Percentiles rank a stretch among this genome's conserved stretches.
These are phyloP conservation scores for Quercus cerris DNA, from an alignment of 306 rosid genomes.

Conservation along the genomic window DNA sequence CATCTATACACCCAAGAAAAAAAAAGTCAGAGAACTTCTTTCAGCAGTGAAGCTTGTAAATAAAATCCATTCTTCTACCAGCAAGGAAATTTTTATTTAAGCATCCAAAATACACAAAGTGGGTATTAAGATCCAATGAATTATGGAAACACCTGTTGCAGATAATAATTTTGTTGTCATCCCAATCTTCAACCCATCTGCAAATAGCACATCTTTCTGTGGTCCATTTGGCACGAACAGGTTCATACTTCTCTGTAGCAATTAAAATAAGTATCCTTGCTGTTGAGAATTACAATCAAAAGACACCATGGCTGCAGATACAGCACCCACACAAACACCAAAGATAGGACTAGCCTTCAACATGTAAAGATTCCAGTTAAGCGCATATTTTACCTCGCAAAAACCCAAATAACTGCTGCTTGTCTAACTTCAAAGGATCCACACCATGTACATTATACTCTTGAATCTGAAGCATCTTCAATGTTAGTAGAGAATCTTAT, in stretches of 20 bases:
- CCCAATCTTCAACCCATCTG: conserved; percentile 99
- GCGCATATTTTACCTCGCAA: conserved; percentile 59
- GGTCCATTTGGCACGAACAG: conserved; percentile 84
- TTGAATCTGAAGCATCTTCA: conserved; percentile 50
- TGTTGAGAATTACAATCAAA: conserved; percentile 13
- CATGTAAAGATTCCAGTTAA: background rate
- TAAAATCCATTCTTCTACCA: background rate
- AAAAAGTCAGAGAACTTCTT: background rate
- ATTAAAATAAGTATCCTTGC: conserved; percentile 19
- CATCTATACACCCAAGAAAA: conserved; percentile 51
- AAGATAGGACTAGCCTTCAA: conserved; percentile 14
- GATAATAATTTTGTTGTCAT: conserved; percentile 89
- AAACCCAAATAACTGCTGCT: conserved; percentile 61
- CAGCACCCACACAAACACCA: background rate
- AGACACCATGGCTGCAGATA: conserved; percentile 10
- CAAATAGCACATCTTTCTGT: conserved; percentile 96
- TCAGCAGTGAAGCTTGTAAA: background rate
- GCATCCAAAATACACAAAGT: background rate
- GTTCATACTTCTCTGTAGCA: conserved; percentile 80
- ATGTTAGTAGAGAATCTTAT: conserved; percentile 22
- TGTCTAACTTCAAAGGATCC: conserved; percentile 54
- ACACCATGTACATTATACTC: conserved; percentile 51
- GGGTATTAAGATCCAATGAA: conserved; percentile 21
- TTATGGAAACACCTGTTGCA: conserved; percentile 73
- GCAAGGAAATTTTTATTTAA: conserved; percentile 8